phyloP scores from a whole-genome alignment of 306 rosid species.

The Prunus campanulata region DNA sequence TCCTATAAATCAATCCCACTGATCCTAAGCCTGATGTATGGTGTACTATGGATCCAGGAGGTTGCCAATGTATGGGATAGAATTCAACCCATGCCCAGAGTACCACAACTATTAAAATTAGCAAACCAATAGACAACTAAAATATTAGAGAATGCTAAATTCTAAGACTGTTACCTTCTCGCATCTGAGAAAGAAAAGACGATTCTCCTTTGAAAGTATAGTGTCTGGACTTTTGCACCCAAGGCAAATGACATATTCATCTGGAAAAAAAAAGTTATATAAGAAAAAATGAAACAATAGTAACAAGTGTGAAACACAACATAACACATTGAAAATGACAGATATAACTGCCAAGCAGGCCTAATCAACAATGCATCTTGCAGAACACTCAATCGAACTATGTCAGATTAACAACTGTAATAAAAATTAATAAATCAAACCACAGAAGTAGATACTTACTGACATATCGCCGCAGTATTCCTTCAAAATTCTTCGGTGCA shows the following conservation, averaged over 20 bases:
- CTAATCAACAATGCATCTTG: not conserved
- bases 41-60: not conserved
- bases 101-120: not conserved
- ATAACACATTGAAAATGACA: no score
- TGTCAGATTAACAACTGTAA: not conserved
- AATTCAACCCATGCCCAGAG: not conserved
- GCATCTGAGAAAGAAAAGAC: constrained; percentile 93
- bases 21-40: not conserved
- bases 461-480: constrained; percentile 87
- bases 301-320: not conserved
- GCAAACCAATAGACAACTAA: not conserved
- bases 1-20: not conserved
- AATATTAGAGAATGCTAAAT: not conserved
- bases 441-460: constrained; percentile 47
- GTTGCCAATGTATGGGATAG: not conserved
- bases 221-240: constrained; percentile 99
- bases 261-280: constrained; percentile 35
- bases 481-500: constrained; percentile 96
- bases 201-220: constrained; percentile 90
- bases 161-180: constrained; percentile 63
- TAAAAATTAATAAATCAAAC: not conserved
- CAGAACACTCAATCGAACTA: not conserved
- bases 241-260: constrained; percentile 83
- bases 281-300: not conserved
- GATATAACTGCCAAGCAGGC: not conserved